phyloP scores from a whole-genome alignment of 768 basidiomycete genomes.

The Tylopilus vinaceipallidus region DNA sequence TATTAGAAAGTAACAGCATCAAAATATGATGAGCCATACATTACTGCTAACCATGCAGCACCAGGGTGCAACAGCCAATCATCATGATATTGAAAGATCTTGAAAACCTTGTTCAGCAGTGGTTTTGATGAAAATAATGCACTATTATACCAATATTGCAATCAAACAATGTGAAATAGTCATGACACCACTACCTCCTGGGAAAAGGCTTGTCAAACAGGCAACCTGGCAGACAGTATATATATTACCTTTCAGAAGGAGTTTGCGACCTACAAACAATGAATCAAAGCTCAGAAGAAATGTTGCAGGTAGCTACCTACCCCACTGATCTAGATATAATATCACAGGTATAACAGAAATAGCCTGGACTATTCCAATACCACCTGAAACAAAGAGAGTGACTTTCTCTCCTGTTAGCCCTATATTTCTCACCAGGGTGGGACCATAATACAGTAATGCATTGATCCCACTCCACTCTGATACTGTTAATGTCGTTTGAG shows the following conservation, averaged over 20 bases:
- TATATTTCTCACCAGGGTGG: constrained; percentile 62
- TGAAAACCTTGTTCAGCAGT: neutral
- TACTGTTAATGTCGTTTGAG: too few relatives aligned
- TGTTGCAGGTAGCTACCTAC: constrained; percentile 31
- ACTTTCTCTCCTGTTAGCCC: constrained; percentile 60
- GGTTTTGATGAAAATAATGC: neutral
- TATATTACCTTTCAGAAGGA: constrained; percentile 52
- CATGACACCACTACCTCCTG: constrained; percentile 65
- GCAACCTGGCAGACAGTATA: neutral
- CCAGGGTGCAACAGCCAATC: constrained; percentile 57
- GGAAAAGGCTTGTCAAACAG: neutral
- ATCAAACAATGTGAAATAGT: constrained; percentile 61
- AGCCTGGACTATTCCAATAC: constrained; percentile 77
- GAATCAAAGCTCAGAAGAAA: neutral
- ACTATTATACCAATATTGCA: constrained; percentile 51
- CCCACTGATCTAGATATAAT: constrained; percentile 62
- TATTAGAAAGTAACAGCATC: neutral
- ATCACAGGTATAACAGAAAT: constrained; percentile 75
- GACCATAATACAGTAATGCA: constrained; percentile 80
- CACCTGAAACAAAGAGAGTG: constrained; percentile 69
- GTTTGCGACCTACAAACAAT: constrained; percentile 52
- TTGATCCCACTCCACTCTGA: constrained; percentile 89
- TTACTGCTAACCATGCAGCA: constrained; percentile 71
- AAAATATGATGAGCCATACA: constrained; percentile 38
- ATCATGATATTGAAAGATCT: constrained; percentile 49